A percentile compares a stretch with the other conserved stretches of the same genome.
Conservation (phyloP, 1,284 basidiomycete genomes). For the Ustilago tritici region DNA sequence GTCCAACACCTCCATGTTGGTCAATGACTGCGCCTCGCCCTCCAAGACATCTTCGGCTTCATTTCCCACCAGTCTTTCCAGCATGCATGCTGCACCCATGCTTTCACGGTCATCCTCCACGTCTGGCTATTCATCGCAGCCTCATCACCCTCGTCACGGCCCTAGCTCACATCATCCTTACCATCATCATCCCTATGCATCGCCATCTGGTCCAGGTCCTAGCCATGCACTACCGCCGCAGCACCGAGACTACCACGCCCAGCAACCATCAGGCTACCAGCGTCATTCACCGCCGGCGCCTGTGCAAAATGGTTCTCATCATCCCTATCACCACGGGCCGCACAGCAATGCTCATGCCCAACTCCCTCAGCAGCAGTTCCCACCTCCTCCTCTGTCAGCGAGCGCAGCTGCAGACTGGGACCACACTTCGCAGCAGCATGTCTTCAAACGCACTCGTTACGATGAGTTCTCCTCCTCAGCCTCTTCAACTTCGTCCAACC, state of each 20-base stretch:
- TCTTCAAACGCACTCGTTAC: conserved; percentile 38
- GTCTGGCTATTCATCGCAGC: conserved; percentile 23
- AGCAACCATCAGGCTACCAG: conserved; percentile 11
- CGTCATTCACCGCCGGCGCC: conserved; percentile 14
- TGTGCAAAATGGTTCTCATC: neutral
- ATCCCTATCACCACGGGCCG: conserved; percentile 11
- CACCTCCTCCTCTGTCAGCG: conserved; percentile 32
- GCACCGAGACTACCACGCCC: conserved; percentile 32
- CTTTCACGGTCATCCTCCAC: conserved; percentile 40
- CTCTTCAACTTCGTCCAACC: conserved; percentile 25
- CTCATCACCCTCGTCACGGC: conserved; percentile 18
- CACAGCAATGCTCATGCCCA: conserved; percentile 11
- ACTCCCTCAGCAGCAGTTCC: conserved; percentile 22
- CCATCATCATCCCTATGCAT: conserved; percentile 36
- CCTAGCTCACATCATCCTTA: conserved; percentile 16
- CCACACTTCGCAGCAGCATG: conserved; percentile 42
- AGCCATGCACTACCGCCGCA: conserved; percentile 10
- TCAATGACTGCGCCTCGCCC: conserved; percentile 31
- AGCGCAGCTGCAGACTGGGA: conserved; percentile 45
- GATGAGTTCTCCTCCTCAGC: conserved; percentile 31
- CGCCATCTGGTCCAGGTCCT: conserved; percentile 15
- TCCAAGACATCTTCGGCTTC: conserved; percentile 29
- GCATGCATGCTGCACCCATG: conserved; percentile 33
- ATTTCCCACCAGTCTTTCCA: conserved; percentile 22
- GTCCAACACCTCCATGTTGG: conserved; percentile 9